Percentiles rank a stretch among this genome's conserved stretches.
Conservation (phyloP, 768 basidiomycete genomes). For the Ramaria rubella region DNA sequence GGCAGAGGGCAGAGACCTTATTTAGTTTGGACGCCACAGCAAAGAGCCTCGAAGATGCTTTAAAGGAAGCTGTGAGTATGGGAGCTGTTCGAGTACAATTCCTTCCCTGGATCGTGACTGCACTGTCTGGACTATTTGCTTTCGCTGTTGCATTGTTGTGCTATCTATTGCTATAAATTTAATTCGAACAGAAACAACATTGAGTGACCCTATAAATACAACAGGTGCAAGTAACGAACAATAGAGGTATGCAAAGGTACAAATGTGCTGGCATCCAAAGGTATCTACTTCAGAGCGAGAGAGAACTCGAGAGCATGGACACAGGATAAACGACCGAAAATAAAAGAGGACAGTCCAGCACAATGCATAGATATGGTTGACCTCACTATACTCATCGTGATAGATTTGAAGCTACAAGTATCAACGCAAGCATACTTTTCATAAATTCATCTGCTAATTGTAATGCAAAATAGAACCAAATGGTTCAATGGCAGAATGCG, state of each 20-base stretch:
- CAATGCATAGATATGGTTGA: too few relatives aligned
- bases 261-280: background rate
- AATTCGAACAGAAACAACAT: background rate
- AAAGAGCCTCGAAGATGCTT: constrained; percentile 44
- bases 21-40: constrained; percentile 82
- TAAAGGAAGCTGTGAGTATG: constrained; percentile 50
- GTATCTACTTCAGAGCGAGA: background rate
- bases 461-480: too few relatives aligned
- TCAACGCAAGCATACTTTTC: too few relatives aligned
- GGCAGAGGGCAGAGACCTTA: constrained; percentile 48
- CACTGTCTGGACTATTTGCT: background rate
- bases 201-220: background rate
- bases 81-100: constrained; percentile 31
- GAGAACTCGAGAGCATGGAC: background rate
- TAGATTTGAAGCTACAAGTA: too few relatives aligned
- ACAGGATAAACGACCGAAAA: background rate
- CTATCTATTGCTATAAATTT: background rate
- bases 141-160: background rate
- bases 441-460: too few relatives aligned
- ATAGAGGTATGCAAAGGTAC: background rate
- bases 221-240: background rate
- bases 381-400: too few relatives aligned
- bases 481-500: too few relatives aligned
- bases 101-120: background rate
- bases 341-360: background rate